Base-by-base conservation (phyloP, 1,284 basidiomycete species). In the Gymnopus androsaceus region DNA sequence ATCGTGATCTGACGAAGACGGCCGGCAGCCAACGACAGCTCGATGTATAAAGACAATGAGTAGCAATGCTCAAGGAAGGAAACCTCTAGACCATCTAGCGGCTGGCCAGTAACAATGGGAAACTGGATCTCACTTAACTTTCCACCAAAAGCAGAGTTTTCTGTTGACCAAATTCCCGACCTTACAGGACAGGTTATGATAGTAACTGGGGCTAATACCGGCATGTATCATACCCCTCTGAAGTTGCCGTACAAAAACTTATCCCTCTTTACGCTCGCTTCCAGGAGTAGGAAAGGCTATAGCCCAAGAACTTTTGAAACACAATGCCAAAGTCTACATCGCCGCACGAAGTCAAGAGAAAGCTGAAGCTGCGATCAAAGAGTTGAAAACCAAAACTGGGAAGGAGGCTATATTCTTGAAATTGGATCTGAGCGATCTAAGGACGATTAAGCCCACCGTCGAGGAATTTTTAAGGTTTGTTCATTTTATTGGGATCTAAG, bases 271-370 rank as follows among this genome's bases (percentile, higher is more conserved):
- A 52, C 66, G n/a, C n/a, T n/a, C n/a, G n/a, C n/a, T n/a, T n/a
- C n/a, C n/a, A 28, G 72, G 69, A 1, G 69, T 76, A 3, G 75
- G 75, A 1, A 72, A 72, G 38, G 67, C 72, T 53, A 73, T 69
- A 2, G 69, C 65, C 0, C 38, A 81, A 77, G 78, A 75, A 7
- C 73, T 87, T 4, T 77, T 88, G 41, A 61, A 68, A 9, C 78
- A 80, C 58, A 81, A 83, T 49, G 85, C 86, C 4, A 86, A 77
- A 56, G 87, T 90, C 0, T 88, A 87, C 65, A 76, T 90, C 59
- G 84, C 82, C 5, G 76, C 77, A 8, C 75, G 88, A 5, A 77
- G 71, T 59, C 63, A 69, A 51, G 61, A 68, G 23, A 84, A 81
- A 42, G 81, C 79, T 0, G 62, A 72, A n/a, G 66, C 61, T 0